A percentile compares a stretch with the other conserved stretches of the same genome.
Evolutionary conservation across 1,139 yeast species (phyloP).

Genomic region (Scheffersomyces illinoinensis): DNA sequence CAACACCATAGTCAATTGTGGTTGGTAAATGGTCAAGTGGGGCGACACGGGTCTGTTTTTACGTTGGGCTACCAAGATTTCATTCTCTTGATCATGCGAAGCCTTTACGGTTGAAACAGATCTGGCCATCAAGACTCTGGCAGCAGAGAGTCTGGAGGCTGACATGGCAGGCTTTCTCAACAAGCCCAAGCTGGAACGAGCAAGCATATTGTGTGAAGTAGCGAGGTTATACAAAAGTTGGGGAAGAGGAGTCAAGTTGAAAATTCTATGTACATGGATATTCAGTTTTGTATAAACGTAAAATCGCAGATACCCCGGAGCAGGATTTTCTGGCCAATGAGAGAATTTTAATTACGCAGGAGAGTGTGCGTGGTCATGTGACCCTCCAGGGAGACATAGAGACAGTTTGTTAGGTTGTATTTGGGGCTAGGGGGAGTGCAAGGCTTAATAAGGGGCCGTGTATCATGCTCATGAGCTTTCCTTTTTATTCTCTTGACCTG

Average conservation of each 20-base stretch:
- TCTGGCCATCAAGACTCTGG: slow-evolving; percentile 22
- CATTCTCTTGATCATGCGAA: slow-evolving; percentile 63
- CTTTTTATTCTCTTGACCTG: too few species aligned
- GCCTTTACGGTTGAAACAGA: slow-evolving; percentile 57
- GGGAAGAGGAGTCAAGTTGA: background rate
- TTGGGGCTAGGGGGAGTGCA: too few species aligned
- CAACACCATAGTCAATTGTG: slow-evolving; percentile 81
- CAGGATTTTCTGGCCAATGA: slow-evolving; percentile 6
- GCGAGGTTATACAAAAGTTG: background rate
- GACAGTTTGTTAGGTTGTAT: too few species aligned
- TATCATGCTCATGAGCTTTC: too few species aligned
- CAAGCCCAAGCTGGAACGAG: slow-evolving; percentile 18
- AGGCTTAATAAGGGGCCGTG: too few species aligned
- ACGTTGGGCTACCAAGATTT: slow-evolving; percentile 78
- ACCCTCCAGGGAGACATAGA: background rate
- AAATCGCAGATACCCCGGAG: slow-evolving; percentile 9
- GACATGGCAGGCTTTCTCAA: slow-evolving; percentile 6
- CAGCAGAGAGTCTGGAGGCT: slow-evolving; percentile 1
- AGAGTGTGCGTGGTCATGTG: background rate
- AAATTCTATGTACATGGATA: background rate
- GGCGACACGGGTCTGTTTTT: slow-evolving; percentile 89
- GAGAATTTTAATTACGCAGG: background rate
- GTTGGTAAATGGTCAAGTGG: slow-evolving; percentile 84
- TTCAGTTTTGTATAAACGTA: background rate
- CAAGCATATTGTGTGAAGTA: slow-evolving; percentile 10